A percentile compares a stretch with the other conserved stretches of the same genome.
phyloP scores from a whole-genome alignment of 2,329 filamentous ascomycete species.

The Raffaelea deltoideospora region DNA sequence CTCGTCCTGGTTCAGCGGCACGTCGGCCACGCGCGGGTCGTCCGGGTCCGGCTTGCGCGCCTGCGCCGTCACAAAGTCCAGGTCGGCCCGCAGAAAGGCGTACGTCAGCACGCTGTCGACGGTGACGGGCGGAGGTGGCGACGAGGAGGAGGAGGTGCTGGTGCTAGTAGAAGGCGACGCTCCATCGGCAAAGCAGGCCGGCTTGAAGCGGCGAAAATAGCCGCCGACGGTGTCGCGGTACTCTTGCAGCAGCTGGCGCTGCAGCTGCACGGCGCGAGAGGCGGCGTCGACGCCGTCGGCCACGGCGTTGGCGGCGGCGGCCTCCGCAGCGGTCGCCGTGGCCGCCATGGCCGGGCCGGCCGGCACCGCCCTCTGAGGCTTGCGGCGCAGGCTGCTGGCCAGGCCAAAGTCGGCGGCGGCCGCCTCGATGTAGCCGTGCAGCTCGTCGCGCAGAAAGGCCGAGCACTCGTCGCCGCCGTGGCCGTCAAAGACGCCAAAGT shows the following conservation, averaged over 20 bases:
- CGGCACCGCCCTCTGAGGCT: too few species aligned
- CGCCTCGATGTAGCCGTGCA: slow-evolving; percentile 82
- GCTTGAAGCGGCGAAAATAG: slow-evolving; percentile 84
- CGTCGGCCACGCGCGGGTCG: slow-evolving; percentile 55
- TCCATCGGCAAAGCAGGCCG: slow-evolving; percentile 48
- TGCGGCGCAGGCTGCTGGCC: slow-evolving; percentile 52
- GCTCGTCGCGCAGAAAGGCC: slow-evolving; percentile 65
- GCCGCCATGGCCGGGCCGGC: slow-evolving; percentile 9
- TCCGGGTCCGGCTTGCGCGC: slow-evolving; percentile 63
- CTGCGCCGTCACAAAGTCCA: slow-evolving; percentile 87
- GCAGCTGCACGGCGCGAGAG: slow-evolving; percentile 29
- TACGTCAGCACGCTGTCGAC: slow-evolving; percentile 75
- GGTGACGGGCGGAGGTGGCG: slow-evolving; percentile 24
- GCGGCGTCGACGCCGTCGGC: not conserved
- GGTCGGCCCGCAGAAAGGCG: slow-evolving; percentile 82
- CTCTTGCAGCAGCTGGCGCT: slow-evolving; percentile 54
- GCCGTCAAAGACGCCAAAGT: slow-evolving; percentile 92
- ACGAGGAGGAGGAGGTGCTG: slow-evolving; percentile 5
- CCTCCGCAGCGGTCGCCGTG: slow-evolving; percentile 1
- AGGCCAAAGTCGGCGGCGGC: slow-evolving; percentile 63
- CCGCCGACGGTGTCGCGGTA: slow-evolving; percentile 82
- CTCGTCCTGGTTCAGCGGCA: slow-evolving; percentile 72
- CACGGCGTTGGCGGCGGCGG: not conserved
- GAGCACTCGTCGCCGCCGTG: slow-evolving; percentile 86
- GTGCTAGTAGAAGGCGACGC: not conserved